These are phyloP conservation scores for Globisporangium viniferum DNA, from an alignment of 352 stramenopile genomes.

Conservation along the genomic window DNA sequence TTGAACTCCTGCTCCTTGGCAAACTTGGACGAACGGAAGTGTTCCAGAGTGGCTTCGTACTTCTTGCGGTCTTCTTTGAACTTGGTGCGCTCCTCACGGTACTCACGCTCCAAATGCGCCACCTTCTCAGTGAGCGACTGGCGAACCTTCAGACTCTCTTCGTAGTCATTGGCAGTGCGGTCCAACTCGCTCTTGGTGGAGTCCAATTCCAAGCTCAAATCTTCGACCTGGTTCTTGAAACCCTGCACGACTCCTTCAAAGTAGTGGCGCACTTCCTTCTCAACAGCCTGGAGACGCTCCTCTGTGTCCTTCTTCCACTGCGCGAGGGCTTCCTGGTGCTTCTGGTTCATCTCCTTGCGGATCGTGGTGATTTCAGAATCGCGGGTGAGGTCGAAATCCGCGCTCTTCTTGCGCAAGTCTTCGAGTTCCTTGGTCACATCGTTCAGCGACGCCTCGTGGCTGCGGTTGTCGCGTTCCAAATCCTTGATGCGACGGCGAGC, in stretches of 20 bases:
- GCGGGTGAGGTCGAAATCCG: constrained; percentile 66
- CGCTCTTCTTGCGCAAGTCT: constrained; percentile 69
- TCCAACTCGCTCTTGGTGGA: constrained; percentile 74
- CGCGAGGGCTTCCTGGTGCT: constrained; percentile 67
- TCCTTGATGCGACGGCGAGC: constrained; percentile 68
- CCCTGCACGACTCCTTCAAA: constrained; percentile 55
- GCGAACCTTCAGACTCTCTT: constrained; percentile 70
- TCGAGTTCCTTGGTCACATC: constrained; percentile 65
- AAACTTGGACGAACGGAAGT: constrained; percentile 64
- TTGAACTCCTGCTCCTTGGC: constrained; percentile 82
- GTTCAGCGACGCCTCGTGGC: constrained; percentile 38
- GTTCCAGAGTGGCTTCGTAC: constrained; percentile 68
- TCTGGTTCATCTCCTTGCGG: constrained; percentile 73
- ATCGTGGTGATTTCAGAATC: constrained; percentile 68
- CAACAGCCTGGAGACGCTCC: constrained; percentile 60
- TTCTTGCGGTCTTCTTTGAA: constrained; percentile 77
- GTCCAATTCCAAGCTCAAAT: constrained; percentile 57
- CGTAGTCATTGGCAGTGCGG: constrained; percentile 75
- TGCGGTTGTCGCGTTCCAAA: constrained; percentile 65
- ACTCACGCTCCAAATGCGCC: constrained; percentile 73
- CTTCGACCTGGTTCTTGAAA: constrained; percentile 60
- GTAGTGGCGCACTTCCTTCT: constrained; percentile 73
- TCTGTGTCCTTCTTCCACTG: constrained; percentile 81
- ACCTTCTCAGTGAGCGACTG: constrained; percentile 79
- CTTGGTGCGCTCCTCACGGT: constrained; percentile 68